Evolutionary conservation across 352 stramenopile genomes (phyloP).

Genomic region (Phytophthora pluvialis): DNA sequence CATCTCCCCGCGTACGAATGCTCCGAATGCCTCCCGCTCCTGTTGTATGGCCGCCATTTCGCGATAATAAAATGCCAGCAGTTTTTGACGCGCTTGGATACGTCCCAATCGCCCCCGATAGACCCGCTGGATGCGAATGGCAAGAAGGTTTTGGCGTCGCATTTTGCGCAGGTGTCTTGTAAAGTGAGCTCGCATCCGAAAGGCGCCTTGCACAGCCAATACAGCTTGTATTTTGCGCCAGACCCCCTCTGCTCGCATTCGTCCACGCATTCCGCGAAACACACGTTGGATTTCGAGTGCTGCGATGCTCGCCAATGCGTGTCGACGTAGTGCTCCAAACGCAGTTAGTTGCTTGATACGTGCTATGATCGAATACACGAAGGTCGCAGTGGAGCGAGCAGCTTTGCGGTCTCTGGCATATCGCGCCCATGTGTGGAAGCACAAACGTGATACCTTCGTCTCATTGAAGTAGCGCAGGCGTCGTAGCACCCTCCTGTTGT

Average conservation of each 20-base stretch:
- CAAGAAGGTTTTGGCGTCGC: slow-evolving; percentile 46
- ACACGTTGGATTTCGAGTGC: slow-evolving; percentile 71
- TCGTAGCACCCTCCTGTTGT: slow-evolving; percentile 56
- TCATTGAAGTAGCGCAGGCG: slow-evolving; percentile 58
- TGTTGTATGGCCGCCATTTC: slow-evolving; percentile 63
- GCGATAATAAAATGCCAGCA: slow-evolving; percentile 59
- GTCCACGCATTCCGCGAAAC: slow-evolving; percentile 53
- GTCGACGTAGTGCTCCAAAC: slow-evolving; percentile 47
- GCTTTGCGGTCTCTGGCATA: slow-evolving; percentile 41
- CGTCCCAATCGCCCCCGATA: slow-evolving; percentile 67
- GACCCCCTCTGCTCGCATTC: slow-evolving; percentile 39
- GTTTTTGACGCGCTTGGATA: slow-evolving; percentile 36
- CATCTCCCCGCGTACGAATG: slow-evolving; percentile 45
- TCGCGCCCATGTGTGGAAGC: slow-evolving; percentile 49
- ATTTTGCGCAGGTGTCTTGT: slow-evolving; percentile 49
- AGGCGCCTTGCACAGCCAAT: slow-evolving; percentile 64
- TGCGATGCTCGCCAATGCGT: slow-evolving; percentile 55
- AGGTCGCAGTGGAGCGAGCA: slow-evolving; percentile 40
- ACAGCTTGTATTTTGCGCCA: slow-evolving; percentile 55
- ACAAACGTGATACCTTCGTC: slow-evolving; percentile 46
- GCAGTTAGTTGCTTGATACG: slow-evolving; percentile 44
- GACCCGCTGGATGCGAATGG: slow-evolving; percentile 64
- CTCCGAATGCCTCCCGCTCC: slow-evolving; percentile 59
- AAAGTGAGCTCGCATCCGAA: slow-evolving; percentile 72
- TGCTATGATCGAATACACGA: slow-evolving; percentile 37